Percentiles rank a stretch among this genome's conserved stretches.
These are phyloP conservation scores for Aspergillus costaricaensis DNA, from an alignment of 2,329 filamentous ascomycete species.

Conservation along the genomic window DNA sequence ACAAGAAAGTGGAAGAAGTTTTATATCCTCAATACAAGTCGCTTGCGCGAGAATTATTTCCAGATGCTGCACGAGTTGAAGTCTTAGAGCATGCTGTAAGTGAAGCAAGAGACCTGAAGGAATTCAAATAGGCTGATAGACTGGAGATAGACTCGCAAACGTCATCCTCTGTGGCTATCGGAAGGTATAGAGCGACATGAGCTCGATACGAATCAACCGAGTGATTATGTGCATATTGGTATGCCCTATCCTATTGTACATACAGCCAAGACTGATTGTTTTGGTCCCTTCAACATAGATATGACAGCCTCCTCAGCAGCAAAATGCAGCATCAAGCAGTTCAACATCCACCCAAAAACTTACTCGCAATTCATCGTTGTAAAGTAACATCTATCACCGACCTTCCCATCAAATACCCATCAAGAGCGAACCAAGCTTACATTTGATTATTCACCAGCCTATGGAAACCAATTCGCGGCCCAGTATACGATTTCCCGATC, in stretches of 20 bases:
- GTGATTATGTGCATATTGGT: not conserved
- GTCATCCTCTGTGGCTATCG: not conserved
- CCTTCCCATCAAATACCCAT: no score
- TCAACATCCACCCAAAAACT: no score
- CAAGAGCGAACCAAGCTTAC: no score
- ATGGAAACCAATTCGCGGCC: conserved; percentile 14
- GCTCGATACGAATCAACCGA: not conserved
- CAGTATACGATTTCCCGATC: not conserved
- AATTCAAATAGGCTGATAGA: not conserved
- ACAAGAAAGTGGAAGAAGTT: not conserved
- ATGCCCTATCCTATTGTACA: not conserved
- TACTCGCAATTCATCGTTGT: no score
- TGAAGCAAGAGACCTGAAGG: not conserved
- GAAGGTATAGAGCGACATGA: not conserved
- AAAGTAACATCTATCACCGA: no score
- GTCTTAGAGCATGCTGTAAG: not conserved
- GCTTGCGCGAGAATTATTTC: not conserved
- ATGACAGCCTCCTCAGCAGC: no score
- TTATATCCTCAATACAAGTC: not conserved
- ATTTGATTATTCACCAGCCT: not conserved
- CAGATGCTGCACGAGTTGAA: not conserved
- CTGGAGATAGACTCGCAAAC: not conserved
- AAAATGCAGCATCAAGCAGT: no score
- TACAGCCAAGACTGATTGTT: no score
- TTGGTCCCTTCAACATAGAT: no score